Conservation (phyloP, 2,329 filamentous ascomycete species). For the Ophiostoma pallidulum region DNA sequence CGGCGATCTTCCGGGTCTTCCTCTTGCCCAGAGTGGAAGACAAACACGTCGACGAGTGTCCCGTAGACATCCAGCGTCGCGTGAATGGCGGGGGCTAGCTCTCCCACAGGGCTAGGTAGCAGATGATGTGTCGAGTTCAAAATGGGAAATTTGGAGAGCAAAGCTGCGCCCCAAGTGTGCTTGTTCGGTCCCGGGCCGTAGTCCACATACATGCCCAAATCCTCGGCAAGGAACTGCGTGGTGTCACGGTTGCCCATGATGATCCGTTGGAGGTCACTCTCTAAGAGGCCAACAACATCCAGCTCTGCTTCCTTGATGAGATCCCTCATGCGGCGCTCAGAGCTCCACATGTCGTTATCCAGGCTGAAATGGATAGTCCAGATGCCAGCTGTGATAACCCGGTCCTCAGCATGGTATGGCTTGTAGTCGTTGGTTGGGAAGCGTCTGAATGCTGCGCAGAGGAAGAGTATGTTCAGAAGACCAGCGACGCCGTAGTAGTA, state of each 20-base stretch:
- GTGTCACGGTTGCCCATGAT: slow-evolving; percentile 99
- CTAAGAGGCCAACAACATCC: slow-evolving; percentile 92
- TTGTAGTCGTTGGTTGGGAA: slow-evolving; percentile 90
- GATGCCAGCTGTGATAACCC: slow-evolving; percentile 85
- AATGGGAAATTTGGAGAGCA: slow-evolving; percentile 93
- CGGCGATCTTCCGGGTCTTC: slow-evolving; percentile 89
- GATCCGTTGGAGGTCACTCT: slow-evolving; percentile 89
- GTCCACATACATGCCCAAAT: slow-evolving; percentile 97
- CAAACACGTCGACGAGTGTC: slow-evolving; percentile 81
- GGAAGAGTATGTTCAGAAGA: slow-evolving; percentile 69
- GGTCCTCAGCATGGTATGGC: slow-evolving; percentile 80
- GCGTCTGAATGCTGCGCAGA: slow-evolving; percentile 74
- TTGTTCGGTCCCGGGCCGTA: slow-evolving; percentile 97
- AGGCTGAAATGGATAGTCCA: slow-evolving; percentile 98
- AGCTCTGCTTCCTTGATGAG: slow-evolving; percentile 88
- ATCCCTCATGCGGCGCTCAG: slow-evolving; percentile 86
- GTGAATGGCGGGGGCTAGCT: slow-evolving; percentile 90
- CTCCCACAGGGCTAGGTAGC: slow-evolving; percentile 84
- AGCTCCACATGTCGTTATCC: slow-evolving; percentile 98
- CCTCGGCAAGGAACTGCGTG: slow-evolving; percentile 89
- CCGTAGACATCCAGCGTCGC: slow-evolving; percentile 94
- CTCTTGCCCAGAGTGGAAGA: slow-evolving; percentile 98
- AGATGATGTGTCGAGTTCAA: slow-evolving; percentile 94
- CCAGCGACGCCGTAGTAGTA: slow-evolving; percentile 51
- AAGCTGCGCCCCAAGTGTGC: slow-evolving; percentile 90